These are phyloP conservation scores for Ophiostoma himal-ulmi DNA, from an alignment of 2,329 filamentous ascomycete species.

Conservation along the genomic window DNA sequence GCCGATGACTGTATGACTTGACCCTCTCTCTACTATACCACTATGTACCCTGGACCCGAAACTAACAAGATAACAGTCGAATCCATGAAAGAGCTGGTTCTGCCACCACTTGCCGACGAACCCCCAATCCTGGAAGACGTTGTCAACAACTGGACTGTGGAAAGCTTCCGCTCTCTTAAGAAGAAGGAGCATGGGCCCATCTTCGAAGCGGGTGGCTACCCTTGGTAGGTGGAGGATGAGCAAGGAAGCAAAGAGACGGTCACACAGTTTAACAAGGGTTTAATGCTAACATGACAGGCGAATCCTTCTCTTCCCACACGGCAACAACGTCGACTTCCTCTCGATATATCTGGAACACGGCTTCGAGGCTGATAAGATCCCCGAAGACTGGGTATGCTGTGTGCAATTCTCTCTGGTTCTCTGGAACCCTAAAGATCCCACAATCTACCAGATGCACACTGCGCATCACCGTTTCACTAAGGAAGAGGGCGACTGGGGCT, in stretches of 20 bases:
- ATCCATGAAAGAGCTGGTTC: constrained; percentile 74
- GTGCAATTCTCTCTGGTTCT: constrained; percentile 92
- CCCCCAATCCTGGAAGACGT: constrained; percentile 72
- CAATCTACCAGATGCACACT: constrained; percentile 69
- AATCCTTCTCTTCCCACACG: constrained; percentile 89
- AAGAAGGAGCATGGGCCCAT: constrained; percentile 82
- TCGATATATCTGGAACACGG: constrained; percentile 97
- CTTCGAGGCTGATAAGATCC: constrained; percentile 66
- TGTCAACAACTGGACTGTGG: constrained; percentile 79
- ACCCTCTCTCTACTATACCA: background rate
- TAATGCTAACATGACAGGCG: constrained; percentile 51
- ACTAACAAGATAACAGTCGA: constrained; percentile 52
- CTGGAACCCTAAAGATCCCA: constrained; percentile 91
- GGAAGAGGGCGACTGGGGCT: constrained; percentile 97
- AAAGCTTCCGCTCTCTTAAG: constrained; percentile 68
- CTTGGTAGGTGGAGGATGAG: constrained; percentile 58
- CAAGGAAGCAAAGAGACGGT: background rate
- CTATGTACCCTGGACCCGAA: constrained; percentile 27
- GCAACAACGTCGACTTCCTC: constrained; percentile 87
- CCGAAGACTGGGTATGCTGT: constrained; percentile 93
- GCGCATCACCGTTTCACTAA: constrained; percentile 96
- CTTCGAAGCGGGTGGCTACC: constrained; percentile 79
- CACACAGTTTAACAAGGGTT: background rate
- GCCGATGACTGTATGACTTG: constrained; percentile 49
- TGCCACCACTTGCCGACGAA: constrained; percentile 67